Conservation (phyloP, 75 land plant genomes). For the Pseudotsuga menziesii region DNA sequence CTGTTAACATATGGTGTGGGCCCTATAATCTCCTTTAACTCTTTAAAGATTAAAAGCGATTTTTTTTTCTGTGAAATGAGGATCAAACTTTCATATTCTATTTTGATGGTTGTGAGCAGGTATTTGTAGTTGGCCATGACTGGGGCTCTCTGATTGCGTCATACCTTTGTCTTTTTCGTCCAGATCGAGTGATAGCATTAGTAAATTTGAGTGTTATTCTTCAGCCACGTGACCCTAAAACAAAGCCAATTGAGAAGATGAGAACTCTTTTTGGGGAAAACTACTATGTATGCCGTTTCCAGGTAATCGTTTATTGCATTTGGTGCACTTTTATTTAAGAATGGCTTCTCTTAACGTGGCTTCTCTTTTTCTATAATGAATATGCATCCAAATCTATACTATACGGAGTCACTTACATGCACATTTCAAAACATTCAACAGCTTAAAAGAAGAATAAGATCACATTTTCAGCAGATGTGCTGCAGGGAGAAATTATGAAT, state of each 20-base stretch:
- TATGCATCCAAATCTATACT: neutral
- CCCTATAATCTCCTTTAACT: neutral
- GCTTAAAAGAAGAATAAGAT: neutral
- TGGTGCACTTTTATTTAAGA: neutral
- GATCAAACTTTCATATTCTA: neutral
- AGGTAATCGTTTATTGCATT: conserved; percentile 36
- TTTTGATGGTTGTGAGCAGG: conserved; percentile 28
- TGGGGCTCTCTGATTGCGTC: conserved; percentile 68
- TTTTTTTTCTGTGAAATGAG: neutral
- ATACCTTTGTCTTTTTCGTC: conserved; percentile 51
- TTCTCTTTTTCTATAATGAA: neutral
- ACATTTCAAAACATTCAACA: neutral
- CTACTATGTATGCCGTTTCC: conserved; percentile 68
- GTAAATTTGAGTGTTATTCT: conserved; percentile 52
- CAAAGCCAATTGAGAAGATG: conserved; percentile 21
- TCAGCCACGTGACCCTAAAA: conserved; percentile 22
- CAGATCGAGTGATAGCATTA: conserved; percentile 54
- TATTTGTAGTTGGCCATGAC: conserved; percentile 67
- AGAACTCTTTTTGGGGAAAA: conserved; percentile 47
- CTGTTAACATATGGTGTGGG: neutral
- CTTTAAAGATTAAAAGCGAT: neutral
- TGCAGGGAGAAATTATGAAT: neutral
- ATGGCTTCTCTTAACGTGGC: no score
- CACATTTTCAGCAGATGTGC: neutral
- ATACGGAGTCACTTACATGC: neutral